Conservation (phyloP, 768 basidiomycete genomes). For the Rhizopogon vinicolor region DNA sequence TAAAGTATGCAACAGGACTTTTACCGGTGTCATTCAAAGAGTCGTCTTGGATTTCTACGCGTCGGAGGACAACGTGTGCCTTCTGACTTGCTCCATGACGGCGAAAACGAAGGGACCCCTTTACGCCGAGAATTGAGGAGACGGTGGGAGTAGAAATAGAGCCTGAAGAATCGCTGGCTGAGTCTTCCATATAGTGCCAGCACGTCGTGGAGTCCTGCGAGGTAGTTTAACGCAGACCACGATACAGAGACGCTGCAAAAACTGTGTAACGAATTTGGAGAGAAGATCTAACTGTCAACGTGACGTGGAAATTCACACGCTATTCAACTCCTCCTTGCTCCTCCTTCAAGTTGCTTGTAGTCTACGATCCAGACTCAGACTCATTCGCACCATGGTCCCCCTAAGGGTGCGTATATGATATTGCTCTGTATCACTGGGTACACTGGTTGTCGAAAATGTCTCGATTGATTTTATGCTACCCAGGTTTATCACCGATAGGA, state of each 20-base stretch:
- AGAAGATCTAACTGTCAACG: constrained; percentile 8
- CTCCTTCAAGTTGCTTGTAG: too few species aligned
- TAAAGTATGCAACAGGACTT: constrained; percentile 46
- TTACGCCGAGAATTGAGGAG: constrained; percentile 56
- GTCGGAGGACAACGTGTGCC: constrained; percentile 62
- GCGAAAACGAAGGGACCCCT: constrained; percentile 58
- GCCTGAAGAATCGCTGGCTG: constrained; percentile 32
- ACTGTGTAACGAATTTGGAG: constrained; percentile 1
- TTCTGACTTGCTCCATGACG: constrained; percentile 64
- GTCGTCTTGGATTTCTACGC: constrained; percentile 48
- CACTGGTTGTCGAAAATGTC: too few species aligned
- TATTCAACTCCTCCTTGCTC: too few species aligned
- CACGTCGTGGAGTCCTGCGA: constrained; percentile 8
- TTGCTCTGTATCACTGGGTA: too few species aligned
- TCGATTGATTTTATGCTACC: too few species aligned
- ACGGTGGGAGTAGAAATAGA: constrained; percentile 29
- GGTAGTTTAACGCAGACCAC: constrained; percentile 6
- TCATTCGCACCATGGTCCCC: too few species aligned
- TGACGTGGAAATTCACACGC: constrained; percentile 1
- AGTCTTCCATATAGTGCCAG: constrained; percentile 29
- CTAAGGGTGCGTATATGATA: too few species aligned
- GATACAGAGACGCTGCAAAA: constrained; percentile 6
- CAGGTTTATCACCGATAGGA: too few species aligned
- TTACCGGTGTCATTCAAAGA: constrained; percentile 37
- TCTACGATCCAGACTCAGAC: too few species aligned